Evolutionary conservation across 139 green algal genomes (phyloP).

Genomic region (Chlorella sorokiniana): DNA sequence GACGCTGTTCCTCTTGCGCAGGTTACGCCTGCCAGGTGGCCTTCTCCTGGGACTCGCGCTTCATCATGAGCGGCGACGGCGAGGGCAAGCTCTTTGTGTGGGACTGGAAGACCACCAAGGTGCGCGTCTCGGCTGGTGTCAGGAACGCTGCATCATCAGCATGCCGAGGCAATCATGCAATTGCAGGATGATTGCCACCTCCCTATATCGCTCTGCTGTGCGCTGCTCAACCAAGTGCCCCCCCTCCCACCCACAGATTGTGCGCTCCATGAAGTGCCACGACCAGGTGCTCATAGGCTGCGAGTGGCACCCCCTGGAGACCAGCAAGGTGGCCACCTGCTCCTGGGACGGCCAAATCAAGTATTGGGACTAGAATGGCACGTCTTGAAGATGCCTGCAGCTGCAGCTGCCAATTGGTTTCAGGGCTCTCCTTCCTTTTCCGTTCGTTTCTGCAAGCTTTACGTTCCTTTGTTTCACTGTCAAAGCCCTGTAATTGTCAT

Average conservation of each 20-base stretch:
- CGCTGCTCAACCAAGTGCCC: too few relatives aligned
- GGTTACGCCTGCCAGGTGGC: slow-evolving; percentile 56
- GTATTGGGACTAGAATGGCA: slow-evolving; percentile 72
- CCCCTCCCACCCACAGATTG: slow-evolving; percentile 25
- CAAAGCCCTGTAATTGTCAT: too few relatives aligned
- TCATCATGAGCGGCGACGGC: slow-evolving; percentile 88
- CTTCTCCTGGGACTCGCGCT: slow-evolving; percentile 83
- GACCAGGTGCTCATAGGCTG: slow-evolving; percentile 91
- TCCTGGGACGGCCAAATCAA: slow-evolving; percentile 96
- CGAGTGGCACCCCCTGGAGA: slow-evolving; percentile 95
- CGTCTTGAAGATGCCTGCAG: neutral
- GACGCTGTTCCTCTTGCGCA: slow-evolving; percentile 1
- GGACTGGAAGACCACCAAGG: slow-evolving; percentile 94
- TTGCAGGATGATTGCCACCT: neutral
- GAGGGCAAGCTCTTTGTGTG: slow-evolving; percentile 94
- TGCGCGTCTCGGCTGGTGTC: too few relatives aligned
- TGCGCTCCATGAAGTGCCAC: slow-evolving; percentile 71
- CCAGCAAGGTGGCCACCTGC: slow-evolving; percentile 91
- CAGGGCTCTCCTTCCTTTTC: neutral
- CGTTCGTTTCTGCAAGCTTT: too few relatives aligned
- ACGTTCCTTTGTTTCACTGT: too few relatives aligned
- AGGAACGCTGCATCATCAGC: too few relatives aligned
- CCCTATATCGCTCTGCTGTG: neutral
- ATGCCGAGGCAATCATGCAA: neutral
- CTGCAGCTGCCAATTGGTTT: neutral